Evolutionary conservation across 2,329 filamentous ascomycete species (phyloP), one percentile per base, ranked within the genome.

Genomic region (Atkinsonella hypoxylon): DNA sequence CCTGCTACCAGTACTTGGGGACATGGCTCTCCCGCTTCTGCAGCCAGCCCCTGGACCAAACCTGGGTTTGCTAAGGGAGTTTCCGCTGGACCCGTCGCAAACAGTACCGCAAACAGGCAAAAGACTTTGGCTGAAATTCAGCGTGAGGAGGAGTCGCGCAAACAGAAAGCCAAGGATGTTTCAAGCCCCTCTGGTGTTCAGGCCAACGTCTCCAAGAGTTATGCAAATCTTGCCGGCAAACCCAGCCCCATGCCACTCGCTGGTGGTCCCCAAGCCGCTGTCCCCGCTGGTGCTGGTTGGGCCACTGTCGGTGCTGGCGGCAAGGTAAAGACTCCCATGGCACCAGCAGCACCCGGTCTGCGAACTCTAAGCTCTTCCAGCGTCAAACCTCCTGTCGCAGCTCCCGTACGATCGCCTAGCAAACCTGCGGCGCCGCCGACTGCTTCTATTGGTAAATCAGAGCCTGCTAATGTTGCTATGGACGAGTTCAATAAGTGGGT

Each of bases 401-500:
- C 70, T 34, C 59, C 66, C 3, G 59, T 75, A 39, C 82, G 83
- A 67, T 71, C 78, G 4, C 67, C 72, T 1, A 55, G 62, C 8
- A 77, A 81, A 55, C 66, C 75, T 15, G 40, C 43, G 8, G 68
- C 72, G n/a, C 72, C 66, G 45, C 67, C 72, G 3, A 69, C 71
- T 8, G 63, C 69, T 22, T 62, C 65, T 6, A 68, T 55, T 40
- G 55, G 70, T 51, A 74, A 69, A 45, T 62, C 67, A 18, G 66
- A 66, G 18, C 61, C 64, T 12, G 60, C 58, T 34, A 68, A 61
- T 47, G 58, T 50, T 63, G 91, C 93, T 3, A 82, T 88, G 65
- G 90, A 95, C 40, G 93, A 97, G 67, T 94, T 98, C 67, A 84
- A 82, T 62, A 96, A 94, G 68, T 98, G 93, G 93, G 82, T 90